Evolutionary conservation across 441 rosid species (phyloP), one percentile per base, ranked within the genome.

Genomic region (Erodium texanum): DNA sequence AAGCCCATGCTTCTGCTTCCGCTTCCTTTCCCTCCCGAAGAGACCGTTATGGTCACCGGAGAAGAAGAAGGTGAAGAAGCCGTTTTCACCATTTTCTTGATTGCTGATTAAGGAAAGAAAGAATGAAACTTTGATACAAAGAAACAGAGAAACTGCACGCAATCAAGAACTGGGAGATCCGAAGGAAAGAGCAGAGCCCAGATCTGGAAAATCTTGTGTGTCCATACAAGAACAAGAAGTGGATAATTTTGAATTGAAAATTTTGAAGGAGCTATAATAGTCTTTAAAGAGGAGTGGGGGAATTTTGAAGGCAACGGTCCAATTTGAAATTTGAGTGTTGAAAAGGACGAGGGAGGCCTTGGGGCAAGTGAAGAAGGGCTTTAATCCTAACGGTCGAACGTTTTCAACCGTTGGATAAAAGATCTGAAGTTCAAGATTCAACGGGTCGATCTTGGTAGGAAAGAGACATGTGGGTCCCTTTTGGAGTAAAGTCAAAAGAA

Each of bases 31-130:
- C 29, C 29, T 1, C 82, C 85, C 0, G 92, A 81, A 0, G 90
- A 82, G 54, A 89, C 83, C 54, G 84, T 84, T 70, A 89, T 83
- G 29, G 88, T 89, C 78, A 87, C 90, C 67, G 92, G 92, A 70
- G 92, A 83, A 3, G 89, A 77, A 63, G 85, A 72, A 1, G 86
- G 77, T 68, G 88, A 82, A 56, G 78, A 78, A 23, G 85, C 71
- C 19, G 81, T 62, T 76, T 81, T 84, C 82, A 87, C 86, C 90
- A 87, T 83, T 12, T 27, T 27, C 4, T 27, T 4, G n/a, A n/a
- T n/a, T 4, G 29, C 2, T 4, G 29, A 52, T 75, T 10, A 16
- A 61, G 6, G 52, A 58, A 38, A 23, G 24, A 14, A 24, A 62
- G 7, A 24, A 3, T 14, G 36, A 12, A 62, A 10, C 34, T 24